Evolutionary conservation across 179 eudicot species (phyloP), one percentile per base, ranked within the genome.

Genomic region (Beta corolliflora): DNA sequence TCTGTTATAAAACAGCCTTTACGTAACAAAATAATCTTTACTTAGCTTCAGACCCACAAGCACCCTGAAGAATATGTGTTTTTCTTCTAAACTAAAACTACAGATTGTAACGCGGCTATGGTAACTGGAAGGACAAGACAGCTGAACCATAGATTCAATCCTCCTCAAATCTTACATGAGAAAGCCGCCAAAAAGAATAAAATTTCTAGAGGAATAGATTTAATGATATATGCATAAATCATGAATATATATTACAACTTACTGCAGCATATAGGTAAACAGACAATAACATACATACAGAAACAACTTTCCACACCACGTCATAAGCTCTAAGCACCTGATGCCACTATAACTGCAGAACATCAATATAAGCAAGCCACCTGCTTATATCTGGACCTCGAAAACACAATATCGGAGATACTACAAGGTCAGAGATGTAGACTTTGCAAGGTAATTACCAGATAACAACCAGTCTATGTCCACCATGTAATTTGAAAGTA

Each of bases 401-500:
- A 41, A n/a, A 75, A 50, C 50, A 78, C 11, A 29, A 31, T 12
- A 54, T 58, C 19, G 5, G 12, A 44, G 52, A 25, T 64, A 52
- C 16, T 44, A 64, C 31, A n/a, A n/a, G n/a, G n/a, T n/a, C n/a
- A 60, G 14, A 68, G 48, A 60, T 44, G 64, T 54, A 18, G 52
- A n/a, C 5, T 78, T 50, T 13, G 9, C 23, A 46, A 75, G 68
- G 23, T 64, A 73, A 86, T 87, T 81, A 94, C 99, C 97, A 61
- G 97, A 90, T 79, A 91, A 81, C 81, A 96, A 89, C 99, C 99
- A 96, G 78, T 96, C 99, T 64, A 93, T 79, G 84, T 96, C 99
- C 67, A 96, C 98, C 99, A 96, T 96, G 85, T 96, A 96, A 83
- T 96, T 96, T 69, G 99, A 96, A 48, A 96, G 97, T 63, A 96